A percentile compares a stretch with the other conserved stretches of the same genome.
Evolutionary conservation across 2,329 filamentous ascomycete species (phyloP).

Genomic region (Bretziella fagacearum): DNA sequence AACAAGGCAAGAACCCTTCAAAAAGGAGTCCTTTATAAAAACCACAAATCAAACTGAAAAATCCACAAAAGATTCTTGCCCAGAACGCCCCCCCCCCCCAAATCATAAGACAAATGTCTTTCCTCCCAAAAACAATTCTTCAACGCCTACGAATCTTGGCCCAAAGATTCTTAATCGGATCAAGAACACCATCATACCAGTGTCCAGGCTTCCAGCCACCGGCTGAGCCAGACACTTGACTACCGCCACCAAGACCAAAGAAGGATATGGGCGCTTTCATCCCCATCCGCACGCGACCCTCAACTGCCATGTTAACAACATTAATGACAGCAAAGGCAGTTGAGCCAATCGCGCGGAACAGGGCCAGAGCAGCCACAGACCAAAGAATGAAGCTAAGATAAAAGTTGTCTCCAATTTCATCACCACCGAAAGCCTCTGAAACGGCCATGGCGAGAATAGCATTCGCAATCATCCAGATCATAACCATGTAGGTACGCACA

Average conservation of each 20-base stretch:
- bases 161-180: conserved; percentile 13
- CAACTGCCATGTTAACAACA: conserved; percentile 65
- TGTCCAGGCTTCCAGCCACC: conserved; percentile 13
- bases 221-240: conserved; percentile 1
- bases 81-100: too few species aligned
- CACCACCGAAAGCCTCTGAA: conserved; percentile 63
- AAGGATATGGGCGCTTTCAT: conserved; percentile 30
- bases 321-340: conserved; percentile 73
- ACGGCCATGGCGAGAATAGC: conserved; percentile 87
- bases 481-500: conserved; percentile 95
- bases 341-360: conserved; percentile 74
- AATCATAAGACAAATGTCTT: background rate
- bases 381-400: conserved; percentile 91
- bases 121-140: background rate
- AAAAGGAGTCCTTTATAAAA: too few species aligned
- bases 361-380: conserved; percentile 68
- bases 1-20: background rate
- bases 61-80: too few species aligned
- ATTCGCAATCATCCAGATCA: conserved; percentile 85
- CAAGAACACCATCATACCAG: conserved; percentile 13
- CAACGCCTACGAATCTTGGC: conserved; percentile 8
- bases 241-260: conserved; percentile 4
- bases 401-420: conserved; percentile 60
- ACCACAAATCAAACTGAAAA: too few species aligned
- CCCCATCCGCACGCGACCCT: conserved; percentile 55